phyloP scores from a whole-genome alignment of 208 protist species.

The Trypanosomatidae sp. region DNA sequence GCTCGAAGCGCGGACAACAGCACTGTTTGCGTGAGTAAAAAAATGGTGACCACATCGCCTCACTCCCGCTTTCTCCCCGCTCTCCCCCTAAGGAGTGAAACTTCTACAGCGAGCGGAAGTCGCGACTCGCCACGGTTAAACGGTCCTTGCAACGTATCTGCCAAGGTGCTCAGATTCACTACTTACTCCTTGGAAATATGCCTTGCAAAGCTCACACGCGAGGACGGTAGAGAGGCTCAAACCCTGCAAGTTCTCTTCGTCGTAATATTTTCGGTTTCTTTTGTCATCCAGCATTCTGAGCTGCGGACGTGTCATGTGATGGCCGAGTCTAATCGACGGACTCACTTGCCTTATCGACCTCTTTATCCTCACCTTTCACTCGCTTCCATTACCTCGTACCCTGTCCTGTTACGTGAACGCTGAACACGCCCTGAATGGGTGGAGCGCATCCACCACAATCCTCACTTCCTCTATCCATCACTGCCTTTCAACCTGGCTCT shows the following conservation, averaged over 20 bases:
- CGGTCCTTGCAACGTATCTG: neutral
- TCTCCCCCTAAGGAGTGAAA: neutral
- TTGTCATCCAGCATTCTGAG: neutral
- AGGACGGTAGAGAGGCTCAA: neutral
- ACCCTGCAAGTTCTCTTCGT: neutral
- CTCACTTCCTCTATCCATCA: neutral
- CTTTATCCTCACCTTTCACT: neutral
- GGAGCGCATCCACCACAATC: neutral
- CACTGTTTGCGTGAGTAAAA: neutral
- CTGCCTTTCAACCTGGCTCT: neutral
- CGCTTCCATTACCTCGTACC: slow-evolving; percentile 6
- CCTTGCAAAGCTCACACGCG: neutral
- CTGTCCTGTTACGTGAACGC: neutral
- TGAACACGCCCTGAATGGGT: neutral
- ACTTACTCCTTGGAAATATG: neutral
- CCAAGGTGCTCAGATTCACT: too few species aligned
- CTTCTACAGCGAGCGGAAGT: neutral
- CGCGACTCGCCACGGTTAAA: neutral
- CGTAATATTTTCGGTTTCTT: slow-evolving; percentile 2
- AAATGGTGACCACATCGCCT: neutral
- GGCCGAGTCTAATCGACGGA: neutral
- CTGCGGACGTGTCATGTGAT: neutral
- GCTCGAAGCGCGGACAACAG: neutral
- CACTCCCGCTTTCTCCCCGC: neutral
- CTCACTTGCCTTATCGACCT: neutral